Evolutionary conservation across 2,329 filamentous ascomycete species (phyloP).

Genomic region (Fusarium haematococcum): DNA sequence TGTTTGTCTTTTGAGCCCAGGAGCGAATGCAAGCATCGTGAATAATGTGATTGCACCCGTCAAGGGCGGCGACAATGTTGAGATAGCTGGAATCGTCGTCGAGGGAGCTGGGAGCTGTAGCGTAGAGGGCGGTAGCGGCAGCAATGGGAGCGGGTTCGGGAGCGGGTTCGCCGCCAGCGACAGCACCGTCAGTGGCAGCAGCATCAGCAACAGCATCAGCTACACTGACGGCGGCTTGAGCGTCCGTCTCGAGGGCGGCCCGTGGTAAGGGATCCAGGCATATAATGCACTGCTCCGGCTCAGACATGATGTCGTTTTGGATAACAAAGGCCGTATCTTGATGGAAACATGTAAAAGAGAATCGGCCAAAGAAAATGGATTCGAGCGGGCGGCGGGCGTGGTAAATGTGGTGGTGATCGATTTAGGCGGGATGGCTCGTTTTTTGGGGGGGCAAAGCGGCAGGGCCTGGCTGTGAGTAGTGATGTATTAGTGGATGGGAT

Average conservation of each 20-base stretch:
- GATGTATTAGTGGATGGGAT: slow-evolving; percentile 49
- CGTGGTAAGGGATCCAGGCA: slow-evolving; percentile 71
- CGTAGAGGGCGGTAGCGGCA: slow-evolving; percentile 29
- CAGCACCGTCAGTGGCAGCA: slow-evolving; percentile 37
- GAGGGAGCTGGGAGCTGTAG: slow-evolving; percentile 39
- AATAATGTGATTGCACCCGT: slow-evolving; percentile 89
- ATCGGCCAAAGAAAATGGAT: slow-evolving; percentile 35
- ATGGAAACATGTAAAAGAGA: slow-evolving; percentile 61
- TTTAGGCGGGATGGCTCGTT: slow-evolving; percentile 26
- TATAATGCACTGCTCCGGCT: slow-evolving; percentile 76
- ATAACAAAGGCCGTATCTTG: slow-evolving; percentile 50
- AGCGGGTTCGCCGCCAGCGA: slow-evolving; percentile 39
- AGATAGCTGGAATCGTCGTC: slow-evolving; percentile 50
- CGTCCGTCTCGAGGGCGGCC: slow-evolving; percentile 40
- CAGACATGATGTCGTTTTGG: slow-evolving; percentile 60
- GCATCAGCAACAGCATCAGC: slow-evolving; percentile 34
- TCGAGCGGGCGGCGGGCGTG: slow-evolving; percentile 38
- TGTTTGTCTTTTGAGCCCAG: slow-evolving; percentile 97
- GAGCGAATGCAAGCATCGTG: slow-evolving; percentile 93
- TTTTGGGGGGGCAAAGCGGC: slow-evolving; percentile 29
- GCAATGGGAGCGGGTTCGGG: slow-evolving; percentile 29
- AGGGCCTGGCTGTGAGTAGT: slow-evolving; percentile 36
- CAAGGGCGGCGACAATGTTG: slow-evolving; percentile 68
- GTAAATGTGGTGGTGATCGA: slow-evolving; percentile 37
- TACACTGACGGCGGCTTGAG: slow-evolving; percentile 34